Base-by-base conservation (phyloP, 805 yeast species). In the Zygoascus tannicola region DNA sequence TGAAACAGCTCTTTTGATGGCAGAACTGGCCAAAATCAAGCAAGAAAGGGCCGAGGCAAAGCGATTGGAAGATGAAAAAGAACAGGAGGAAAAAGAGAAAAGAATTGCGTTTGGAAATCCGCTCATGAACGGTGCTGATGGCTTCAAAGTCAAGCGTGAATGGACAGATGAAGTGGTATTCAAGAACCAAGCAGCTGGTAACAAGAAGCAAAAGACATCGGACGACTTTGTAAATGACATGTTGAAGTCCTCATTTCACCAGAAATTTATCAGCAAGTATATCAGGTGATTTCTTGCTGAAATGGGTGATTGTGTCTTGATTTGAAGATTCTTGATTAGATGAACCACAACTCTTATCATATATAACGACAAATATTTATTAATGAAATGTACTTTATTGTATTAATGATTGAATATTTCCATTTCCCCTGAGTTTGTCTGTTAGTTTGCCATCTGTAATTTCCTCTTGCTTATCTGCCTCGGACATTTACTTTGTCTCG, bases 151-250 rank as follows among this genome's bases (percentile, higher is more conserved):
- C 23, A 55, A 57, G 39, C 47, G 56, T 19, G 35, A 46, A 18
- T 63, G 67, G 67, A 58, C 56, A 15, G 65, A 63, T 12, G 67
- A 63, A 33, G 55, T 54, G 15, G 56, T 64, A 16, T 63, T 63
- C 48, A 52, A 51, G 40, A 57, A 60, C 35, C 65, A 64, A 40
- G 64, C 66, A 7, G 50, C 49, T 36, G 55, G 53, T 1, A 43
- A 41, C 2, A 51, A 56, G 28, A 56, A 51, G n/a, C 43, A 50
- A 35, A 45, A 49, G 16, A 46, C 44, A 38, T 26, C 30, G 12
- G 40, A 48, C 12, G 55, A 57, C 7, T 59, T 58, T 42, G 53
- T 63, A 32, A 63, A 64, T 43, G 68, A 63, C 39, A 51, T 62
- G 54, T 34, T 63, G n/a, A 45, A 67, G 36, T 62, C 68, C 1